These are phyloP conservation scores for Knoxdaviesia proteae DNA, from an alignment of 2,329 filamentous ascomycete species.

Conservation along the genomic window DNA sequence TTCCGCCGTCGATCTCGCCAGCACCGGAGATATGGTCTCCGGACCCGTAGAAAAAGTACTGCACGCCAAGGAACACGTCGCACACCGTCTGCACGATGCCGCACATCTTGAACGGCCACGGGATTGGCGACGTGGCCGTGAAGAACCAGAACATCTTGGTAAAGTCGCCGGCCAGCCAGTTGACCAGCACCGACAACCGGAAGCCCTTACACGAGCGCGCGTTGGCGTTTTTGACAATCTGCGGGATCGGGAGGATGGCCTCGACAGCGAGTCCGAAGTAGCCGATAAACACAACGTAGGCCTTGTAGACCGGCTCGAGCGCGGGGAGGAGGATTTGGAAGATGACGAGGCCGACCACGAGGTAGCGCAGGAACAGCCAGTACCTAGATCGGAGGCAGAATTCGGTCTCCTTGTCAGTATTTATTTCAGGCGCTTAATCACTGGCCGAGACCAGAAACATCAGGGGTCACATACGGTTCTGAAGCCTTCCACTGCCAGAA, in stretches of 20 bases:
- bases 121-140: conserved; percentile 46
- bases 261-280: conserved; percentile 60
- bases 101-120: conserved; percentile 62
- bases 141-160: conserved; percentile 87
- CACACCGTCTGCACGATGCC: conserved; percentile 64
- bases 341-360: conserved; percentile 37
- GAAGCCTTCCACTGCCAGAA: conserved; percentile 69
- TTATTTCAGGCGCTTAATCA: neutral
- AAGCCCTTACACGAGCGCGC: conserved; percentile 58
- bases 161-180: conserved; percentile 59
- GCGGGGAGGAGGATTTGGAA: conserved; percentile 48
- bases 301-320: conserved; percentile 32
- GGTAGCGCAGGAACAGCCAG: conserved; percentile 57
- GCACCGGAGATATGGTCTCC: no score
- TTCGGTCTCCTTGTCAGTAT: conserved; percentile 8
- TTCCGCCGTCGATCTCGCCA: no score
- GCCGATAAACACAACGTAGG: conserved; percentile 49
- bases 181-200: conserved; percentile 51
- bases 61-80: conserved; percentile 52
- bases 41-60: conserved; percentile 48
- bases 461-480: conserved; percentile 31
- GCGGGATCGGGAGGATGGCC: conserved; percentile 62
- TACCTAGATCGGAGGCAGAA: conserved; percentile 25
- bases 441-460: neutral
- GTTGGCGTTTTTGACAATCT: conserved; percentile 51